Percentiles rank a stretch among this genome's conserved stretches.
These are phyloP conservation scores for Sanghuangporus sanghuang DNA, from an alignment of 1,284 basidiomycete genomes.

Conservation along the genomic window DNA sequence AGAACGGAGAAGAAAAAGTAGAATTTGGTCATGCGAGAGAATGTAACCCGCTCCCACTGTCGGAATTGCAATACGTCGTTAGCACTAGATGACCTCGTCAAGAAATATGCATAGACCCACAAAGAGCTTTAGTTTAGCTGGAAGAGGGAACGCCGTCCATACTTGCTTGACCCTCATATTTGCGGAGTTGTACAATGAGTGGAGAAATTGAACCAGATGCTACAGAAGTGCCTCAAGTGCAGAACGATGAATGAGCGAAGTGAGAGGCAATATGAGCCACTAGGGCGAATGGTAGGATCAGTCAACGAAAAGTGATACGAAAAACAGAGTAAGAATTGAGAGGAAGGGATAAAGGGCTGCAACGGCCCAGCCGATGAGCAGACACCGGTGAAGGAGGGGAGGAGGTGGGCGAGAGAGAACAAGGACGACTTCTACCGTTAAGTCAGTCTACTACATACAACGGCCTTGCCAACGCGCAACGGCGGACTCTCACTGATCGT, in stretches of 20 bases:
- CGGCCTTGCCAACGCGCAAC: conserved; percentile 7
- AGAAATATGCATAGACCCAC: conserved; percentile 33
- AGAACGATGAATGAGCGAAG: neutral
- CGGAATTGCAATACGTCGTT: neutral
- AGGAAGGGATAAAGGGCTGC: conserved; percentile 20
- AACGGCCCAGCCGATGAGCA: conserved; percentile 48
- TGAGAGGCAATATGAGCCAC: conserved; percentile 29
- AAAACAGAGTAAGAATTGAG: conserved; percentile 6
- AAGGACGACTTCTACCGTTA: conserved; percentile 15
- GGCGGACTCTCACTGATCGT: too few species aligned
- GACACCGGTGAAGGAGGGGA: conserved; percentile 24
- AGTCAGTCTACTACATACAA: too few species aligned
- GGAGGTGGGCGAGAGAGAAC: conserved; percentile 25
- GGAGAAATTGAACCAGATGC: conserved; percentile 13
- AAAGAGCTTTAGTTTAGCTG: conserved; percentile 44
- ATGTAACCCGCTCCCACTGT: conserved; percentile 67
- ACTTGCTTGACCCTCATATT: conserved; percentile 43
- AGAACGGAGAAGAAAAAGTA: conserved; percentile 62
- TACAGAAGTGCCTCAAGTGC: neutral
- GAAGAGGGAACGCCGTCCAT: conserved; percentile 35
- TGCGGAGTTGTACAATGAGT: conserved; percentile 7
- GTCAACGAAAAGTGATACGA: conserved; percentile 13
- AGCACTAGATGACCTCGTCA: conserved; percentile 9
- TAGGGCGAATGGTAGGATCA: conserved; percentile 32
- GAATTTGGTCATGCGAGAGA: conserved; percentile 56